These are phyloP conservation scores for Brassica nigra DNA, from an alignment of 345 rosid species.

Conservation along the genomic window DNA sequence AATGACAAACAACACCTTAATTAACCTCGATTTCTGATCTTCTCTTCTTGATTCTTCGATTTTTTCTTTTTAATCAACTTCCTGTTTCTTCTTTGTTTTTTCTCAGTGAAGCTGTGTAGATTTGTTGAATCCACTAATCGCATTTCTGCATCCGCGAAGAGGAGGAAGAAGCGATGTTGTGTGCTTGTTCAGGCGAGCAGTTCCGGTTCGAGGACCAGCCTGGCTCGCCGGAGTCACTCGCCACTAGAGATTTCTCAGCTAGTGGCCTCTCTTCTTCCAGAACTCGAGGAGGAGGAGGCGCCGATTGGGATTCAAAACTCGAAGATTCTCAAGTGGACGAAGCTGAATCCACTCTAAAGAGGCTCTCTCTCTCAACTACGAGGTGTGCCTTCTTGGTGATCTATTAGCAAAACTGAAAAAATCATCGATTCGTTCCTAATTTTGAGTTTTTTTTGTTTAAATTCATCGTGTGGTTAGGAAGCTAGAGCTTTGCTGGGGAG, in stretches of 20 bases:
- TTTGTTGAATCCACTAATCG: neutral
- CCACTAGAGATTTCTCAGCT: conserved; percentile 92
- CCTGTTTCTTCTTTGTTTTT: neutral
- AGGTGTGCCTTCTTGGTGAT: conserved; percentile 52
- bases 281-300: conserved; percentile 44
- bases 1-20: conserved; percentile 26
- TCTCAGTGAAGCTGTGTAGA: conserved; percentile 12
- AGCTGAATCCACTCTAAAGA: conserved; percentile 95
- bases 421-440: neutral
- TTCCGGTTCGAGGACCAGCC: conserved; percentile 88
- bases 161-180: conserved; percentile 62
- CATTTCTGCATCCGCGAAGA: neutral
- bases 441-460: neutral
- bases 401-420: neutral
- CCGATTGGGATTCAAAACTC: conserved; percentile 79
- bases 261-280: conserved; percentile 86
- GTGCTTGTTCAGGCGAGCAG: conserved; percentile 97
- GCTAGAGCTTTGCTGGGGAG: conserved; percentile 97
- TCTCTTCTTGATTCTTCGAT: neutral
- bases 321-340: conserved; percentile 88
- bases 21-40: conserved; percentile 28
- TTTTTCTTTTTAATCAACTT: neutral
- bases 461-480: conserved; percentile 52
- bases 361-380: conserved; percentile 95
- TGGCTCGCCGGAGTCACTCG: conserved; percentile 86